Evolutionary conservation across 2,329 filamentous ascomycete genomes (phyloP).

Genomic region (Fusarium nisikadoi): DNA sequence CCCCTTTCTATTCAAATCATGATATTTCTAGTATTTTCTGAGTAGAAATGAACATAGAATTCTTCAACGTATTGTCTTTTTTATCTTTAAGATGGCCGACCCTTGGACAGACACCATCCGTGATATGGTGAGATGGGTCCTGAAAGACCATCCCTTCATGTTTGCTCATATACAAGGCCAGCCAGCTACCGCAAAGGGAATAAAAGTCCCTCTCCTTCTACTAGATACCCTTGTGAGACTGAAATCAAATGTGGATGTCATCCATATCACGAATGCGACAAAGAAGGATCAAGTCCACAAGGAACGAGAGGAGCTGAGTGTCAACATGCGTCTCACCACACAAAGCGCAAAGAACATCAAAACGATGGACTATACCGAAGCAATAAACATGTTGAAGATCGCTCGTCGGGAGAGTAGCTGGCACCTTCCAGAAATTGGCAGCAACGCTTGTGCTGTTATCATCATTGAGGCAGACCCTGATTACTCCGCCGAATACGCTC

Average conservation of each 20-base stretch:
- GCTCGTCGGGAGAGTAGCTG: background rate
- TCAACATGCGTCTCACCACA: background rate
- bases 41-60: no score
- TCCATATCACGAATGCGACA: background rate
- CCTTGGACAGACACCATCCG: background rate
- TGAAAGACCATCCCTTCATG: background rate
- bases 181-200: background rate
- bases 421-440: background rate
- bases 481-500: background rate
- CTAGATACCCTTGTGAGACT: background rate
- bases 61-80: no score
- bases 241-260: background rate
- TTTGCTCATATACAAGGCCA: background rate
- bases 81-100: background rate
- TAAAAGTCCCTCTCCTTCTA: background rate
- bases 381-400: background rate
- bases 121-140: background rate
- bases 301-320: background rate
- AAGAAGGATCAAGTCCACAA: background rate
- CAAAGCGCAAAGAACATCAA: background rate
- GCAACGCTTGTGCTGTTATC: background rate
- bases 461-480: background rate
- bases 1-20: background rate
- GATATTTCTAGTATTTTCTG: no score
- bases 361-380: background rate